These are phyloP conservation scores for Populus hybrid DNA, from an alignment of 441 rosid genomes.

Conservation along the genomic window DNA sequence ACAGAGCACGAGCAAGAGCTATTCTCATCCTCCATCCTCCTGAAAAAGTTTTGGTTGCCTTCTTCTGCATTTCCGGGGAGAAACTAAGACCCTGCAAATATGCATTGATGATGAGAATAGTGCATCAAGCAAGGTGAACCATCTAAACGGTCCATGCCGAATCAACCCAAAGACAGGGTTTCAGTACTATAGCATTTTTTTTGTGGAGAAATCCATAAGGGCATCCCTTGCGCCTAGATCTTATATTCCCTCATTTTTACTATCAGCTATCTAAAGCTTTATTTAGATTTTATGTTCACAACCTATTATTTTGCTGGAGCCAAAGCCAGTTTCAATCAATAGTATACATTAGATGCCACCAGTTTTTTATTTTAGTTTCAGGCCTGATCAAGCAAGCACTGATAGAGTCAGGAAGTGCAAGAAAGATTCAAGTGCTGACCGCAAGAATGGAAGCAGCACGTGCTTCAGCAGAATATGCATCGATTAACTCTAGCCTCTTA, in stretches of 20 bases:
- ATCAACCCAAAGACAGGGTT: background rate
- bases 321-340: background rate
- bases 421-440: slow-evolving; percentile 43
- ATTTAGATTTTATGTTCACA: background rate
- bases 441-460: slow-evolving; percentile 98
- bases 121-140: background rate
- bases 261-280: slow-evolving; percentile 1
- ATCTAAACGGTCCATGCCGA: background rate
- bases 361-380: background rate
- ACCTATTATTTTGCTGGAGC: background rate
- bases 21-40: slow-evolving; percentile 99
- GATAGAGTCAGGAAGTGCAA: slow-evolving; percentile 12
- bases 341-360: background rate
- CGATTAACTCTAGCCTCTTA: slow-evolving; percentile 91
- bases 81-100: slow-evolving; percentile 89
- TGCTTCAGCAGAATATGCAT: slow-evolving; percentile 91
- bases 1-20: slow-evolving; percentile 93
- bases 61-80: slow-evolving; percentile 86
- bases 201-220: background rate
- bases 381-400: slow-evolving; percentile 4
- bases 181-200: background rate
- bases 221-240: background rate
- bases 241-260: background rate
- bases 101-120: slow-evolving; percentile 12
- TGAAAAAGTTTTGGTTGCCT: slow-evolving; percentile 80